These are phyloP conservation scores for Cutaneotrichosporon daszewskae DNA, from an alignment of 1,284 basidiomycete species.

Conservation along the genomic window DNA sequence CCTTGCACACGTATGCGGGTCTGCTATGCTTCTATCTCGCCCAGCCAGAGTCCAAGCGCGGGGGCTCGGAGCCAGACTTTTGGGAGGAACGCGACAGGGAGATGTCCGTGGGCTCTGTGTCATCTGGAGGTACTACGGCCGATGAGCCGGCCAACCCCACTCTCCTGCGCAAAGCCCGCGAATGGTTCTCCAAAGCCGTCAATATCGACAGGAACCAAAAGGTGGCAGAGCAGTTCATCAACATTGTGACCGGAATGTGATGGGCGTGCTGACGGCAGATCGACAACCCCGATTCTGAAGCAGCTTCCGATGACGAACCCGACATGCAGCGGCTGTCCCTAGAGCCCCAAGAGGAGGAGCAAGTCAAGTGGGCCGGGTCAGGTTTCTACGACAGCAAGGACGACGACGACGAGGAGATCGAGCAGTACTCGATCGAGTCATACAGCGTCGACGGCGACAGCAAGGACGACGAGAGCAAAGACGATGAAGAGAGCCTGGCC, in stretches of 20 bases:
- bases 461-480: not conserved
- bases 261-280: slow-evolving; percentile 3
- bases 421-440: not conserved
- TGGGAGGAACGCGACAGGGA: not conserved
- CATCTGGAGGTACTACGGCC: not conserved
- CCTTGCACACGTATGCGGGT: slow-evolving; percentile 75
- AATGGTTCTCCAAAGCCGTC: slow-evolving; percentile 32
- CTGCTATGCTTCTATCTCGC: slow-evolving; percentile 58
- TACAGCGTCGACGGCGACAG: not conserved
- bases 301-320: not conserved
- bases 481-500: not conserved
- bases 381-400: too few species aligned
- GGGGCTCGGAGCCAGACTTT: too few species aligned
- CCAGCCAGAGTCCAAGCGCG: slow-evolving; percentile 27
- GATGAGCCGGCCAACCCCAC: slow-evolving; percentile 1
- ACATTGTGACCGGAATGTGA: slow-evolving; percentile 15
- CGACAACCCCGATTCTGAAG: not conserved
- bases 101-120: not conserved
- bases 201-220: slow-evolving; percentile 23
- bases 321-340: too few species aligned
- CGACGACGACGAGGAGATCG: not conserved
- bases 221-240: slow-evolving; percentile 30
- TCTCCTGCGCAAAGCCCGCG: slow-evolving; percentile 26
- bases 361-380: too few species aligned
- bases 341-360: too few species aligned